Evolutionary conservation across 768 basidiomycete genomes (phyloP), one percentile per base, ranked within the genome.

Genomic region (Inosperma sp.): DNA sequence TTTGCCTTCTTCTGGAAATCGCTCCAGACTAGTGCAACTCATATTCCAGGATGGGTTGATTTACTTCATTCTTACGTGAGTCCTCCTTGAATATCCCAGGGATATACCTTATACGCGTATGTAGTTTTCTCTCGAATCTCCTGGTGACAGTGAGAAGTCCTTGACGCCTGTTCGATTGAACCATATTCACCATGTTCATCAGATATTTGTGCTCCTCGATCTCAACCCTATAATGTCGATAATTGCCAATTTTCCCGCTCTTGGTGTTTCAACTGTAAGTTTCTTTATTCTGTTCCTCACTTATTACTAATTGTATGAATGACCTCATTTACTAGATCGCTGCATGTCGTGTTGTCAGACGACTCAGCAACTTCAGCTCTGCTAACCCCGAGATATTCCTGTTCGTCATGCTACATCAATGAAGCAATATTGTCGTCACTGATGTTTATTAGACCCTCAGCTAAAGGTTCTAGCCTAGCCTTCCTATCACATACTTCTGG

Each of bases 21-120:
- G 78, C 23, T 80, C 80, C 17, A 76, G 74, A 30, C 77, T 88
- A 17, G 77, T 84, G 40, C 74, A 68, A 42, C 75, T 87, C 45
- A 79, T 88, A 53, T 86, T 88, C 64, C 70, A 70, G 14, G 85
- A 87, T 59, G 85, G 85, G 16, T 61, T 87, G 45, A 81, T 85
- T 39, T 86, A 81, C 68, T 87, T 86, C 61, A 61, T 77, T 57
- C 79, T 87, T 50, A 84, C 83, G 81, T 85, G 63, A 67, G 83
- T 63, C 13, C 50, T n/a, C 17, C 7, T 56, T 29, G 47, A 7
- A 8, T 8, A 21, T 3, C 8, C 19, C 19, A 17, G 10, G 19
- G 13, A 3, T 13, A 19, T 13, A 16, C 17, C 12, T n/a, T 27
- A 29, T 14, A 27, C 14, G n/a, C n/a, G 2, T 41, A 9, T 21